Conservation (phyloP, 352 stramenopile genomes). For the Globisporangium iwayamae region DNA sequence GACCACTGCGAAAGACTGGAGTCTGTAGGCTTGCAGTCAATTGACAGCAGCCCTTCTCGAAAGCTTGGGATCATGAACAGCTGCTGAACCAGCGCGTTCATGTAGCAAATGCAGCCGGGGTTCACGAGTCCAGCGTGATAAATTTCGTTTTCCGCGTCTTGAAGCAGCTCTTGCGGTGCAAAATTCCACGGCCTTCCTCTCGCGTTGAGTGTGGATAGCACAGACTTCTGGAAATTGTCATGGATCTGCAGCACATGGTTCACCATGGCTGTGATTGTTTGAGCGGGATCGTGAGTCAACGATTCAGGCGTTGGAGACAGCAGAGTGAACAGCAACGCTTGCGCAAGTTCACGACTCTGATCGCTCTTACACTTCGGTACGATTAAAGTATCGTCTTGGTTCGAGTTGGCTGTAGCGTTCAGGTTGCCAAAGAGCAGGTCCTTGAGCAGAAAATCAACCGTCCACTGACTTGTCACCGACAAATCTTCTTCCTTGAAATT, state of each 20-base stretch:
- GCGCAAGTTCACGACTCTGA: constrained; percentile 7
- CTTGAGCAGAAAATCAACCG: constrained; percentile 16
- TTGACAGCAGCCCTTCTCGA: constrained; percentile 35
- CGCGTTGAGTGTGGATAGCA: constrained; percentile 24
- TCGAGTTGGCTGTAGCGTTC: background rate
- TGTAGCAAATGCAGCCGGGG: constrained; percentile 99
- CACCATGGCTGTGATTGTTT: background rate
- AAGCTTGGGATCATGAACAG: constrained; percentile 87
- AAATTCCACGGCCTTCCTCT: constrained; percentile 64
- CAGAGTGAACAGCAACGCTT: constrained; percentile 12
- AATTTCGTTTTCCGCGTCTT: constrained; percentile 20
- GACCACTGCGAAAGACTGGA: constrained; percentile 23
- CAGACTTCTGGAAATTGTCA: constrained; percentile 23
- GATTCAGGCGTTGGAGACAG: background rate
- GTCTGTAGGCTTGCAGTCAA: constrained; percentile 22
- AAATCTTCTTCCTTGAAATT: background rate
- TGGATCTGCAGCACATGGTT: constrained; percentile 4
- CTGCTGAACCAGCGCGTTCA: constrained; percentile 98
- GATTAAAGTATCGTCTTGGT: background rate
- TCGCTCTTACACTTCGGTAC: constrained; percentile 9
- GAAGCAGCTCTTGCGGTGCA: constrained; percentile 38
- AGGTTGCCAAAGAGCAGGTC: constrained; percentile 15
- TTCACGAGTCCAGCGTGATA: constrained; percentile 92
- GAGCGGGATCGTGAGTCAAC: background rate
- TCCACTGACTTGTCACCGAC: constrained; percentile 4